Conservation (phyloP, 768 basidiomycete genomes). For the Suillus occidentalis region DNA sequence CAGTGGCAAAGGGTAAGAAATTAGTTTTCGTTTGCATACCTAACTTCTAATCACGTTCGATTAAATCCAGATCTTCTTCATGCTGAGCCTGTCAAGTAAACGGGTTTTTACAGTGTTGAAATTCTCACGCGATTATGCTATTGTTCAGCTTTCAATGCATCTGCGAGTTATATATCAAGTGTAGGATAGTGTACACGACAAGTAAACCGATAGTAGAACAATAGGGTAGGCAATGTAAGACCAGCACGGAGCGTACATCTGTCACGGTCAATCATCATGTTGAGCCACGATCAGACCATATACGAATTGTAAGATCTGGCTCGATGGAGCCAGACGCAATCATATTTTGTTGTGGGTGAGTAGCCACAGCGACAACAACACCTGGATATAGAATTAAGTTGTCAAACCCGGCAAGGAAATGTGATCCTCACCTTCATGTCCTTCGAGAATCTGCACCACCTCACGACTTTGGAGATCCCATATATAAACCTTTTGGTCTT, state of each 20-base stretch:
- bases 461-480: slow-evolving; percentile 92
- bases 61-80: slow-evolving; percentile 50
- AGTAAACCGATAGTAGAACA: slow-evolving; percentile 11
- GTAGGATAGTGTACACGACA: slow-evolving; percentile 11
- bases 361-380: slow-evolving; percentile 28
- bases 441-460: slow-evolving; percentile 76
- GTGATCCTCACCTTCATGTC: slow-evolving; percentile 60
- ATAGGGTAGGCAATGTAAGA: slow-evolving; percentile 2
- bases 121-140: background rate
- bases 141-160: slow-evolving; percentile 14
- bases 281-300: slow-evolving; percentile 67
- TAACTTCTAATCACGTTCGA: background rate
- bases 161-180: slow-evolving; percentile 5
- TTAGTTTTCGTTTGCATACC: background rate
- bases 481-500: slow-evolving; percentile 85
- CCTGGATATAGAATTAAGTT: slow-evolving; percentile 5
- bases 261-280: slow-evolving; percentile 14
- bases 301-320: slow-evolving; percentile 74
- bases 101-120: background rate
- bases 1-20: slow-evolving; percentile 68
- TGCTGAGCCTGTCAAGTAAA: slow-evolving; percentile 58
- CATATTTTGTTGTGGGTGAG: slow-evolving; percentile 83
- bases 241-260: background rate
- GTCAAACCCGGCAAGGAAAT: background rate
- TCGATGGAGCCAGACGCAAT: slow-evolving; percentile 89